These are phyloP conservation scores for Monosporascus ibericus DNA, from an alignment of 2,329 filamentous ascomycete species.

Conservation along the genomic window DNA sequence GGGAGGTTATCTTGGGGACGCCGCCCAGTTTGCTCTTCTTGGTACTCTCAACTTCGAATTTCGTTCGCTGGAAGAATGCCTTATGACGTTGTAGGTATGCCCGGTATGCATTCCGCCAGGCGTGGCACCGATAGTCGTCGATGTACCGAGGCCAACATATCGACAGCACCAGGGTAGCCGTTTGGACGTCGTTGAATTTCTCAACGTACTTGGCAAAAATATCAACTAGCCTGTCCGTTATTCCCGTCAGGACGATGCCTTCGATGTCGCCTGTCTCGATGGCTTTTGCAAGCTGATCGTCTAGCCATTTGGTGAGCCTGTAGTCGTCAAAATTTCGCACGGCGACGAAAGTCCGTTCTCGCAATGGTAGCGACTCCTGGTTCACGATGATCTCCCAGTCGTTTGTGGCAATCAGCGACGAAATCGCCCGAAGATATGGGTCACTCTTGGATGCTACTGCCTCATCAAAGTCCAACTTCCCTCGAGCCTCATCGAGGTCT, in stretches of 20 bases:
- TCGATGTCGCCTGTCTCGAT: slow-evolving; percentile 66
- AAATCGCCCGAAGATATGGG: slow-evolving; percentile 73
- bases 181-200: slow-evolving; percentile 73
- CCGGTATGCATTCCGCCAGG: slow-evolving; percentile 68
- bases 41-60: slow-evolving; percentile 73
- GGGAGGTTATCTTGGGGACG: slow-evolving; percentile 54
- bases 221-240: slow-evolving; percentile 66
- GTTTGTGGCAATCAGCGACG: slow-evolving; percentile 68
- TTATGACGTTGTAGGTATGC: slow-evolving; percentile 68
- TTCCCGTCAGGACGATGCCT: slow-evolving; percentile 71
- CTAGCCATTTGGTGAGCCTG: slow-evolving; percentile 61
- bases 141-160: slow-evolving; percentile 72
- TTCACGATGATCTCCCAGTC: slow-evolving; percentile 71
- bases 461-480: slow-evolving; percentile 53
- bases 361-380: slow-evolving; percentile 66
- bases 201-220: slow-evolving; percentile 71
- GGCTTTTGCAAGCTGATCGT: slow-evolving; percentile 55
- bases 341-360: slow-evolving; percentile 69
- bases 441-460: slow-evolving; percentile 60
- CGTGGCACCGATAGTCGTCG: slow-evolving; percentile 66
- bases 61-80: slow-evolving; percentile 67
- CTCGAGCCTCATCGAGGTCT: slow-evolving; percentile 36
- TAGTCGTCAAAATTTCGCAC: slow-evolving; percentile 59
- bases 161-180: slow-evolving; percentile 67
- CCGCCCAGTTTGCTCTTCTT: slow-evolving; percentile 62